Percentiles rank a stretch among this genome's conserved stretches.
These are phyloP conservation scores for Hypoxylon sp. DNA, from an alignment of 2,329 filamentous ascomycete genomes.

Conservation along the genomic window DNA sequence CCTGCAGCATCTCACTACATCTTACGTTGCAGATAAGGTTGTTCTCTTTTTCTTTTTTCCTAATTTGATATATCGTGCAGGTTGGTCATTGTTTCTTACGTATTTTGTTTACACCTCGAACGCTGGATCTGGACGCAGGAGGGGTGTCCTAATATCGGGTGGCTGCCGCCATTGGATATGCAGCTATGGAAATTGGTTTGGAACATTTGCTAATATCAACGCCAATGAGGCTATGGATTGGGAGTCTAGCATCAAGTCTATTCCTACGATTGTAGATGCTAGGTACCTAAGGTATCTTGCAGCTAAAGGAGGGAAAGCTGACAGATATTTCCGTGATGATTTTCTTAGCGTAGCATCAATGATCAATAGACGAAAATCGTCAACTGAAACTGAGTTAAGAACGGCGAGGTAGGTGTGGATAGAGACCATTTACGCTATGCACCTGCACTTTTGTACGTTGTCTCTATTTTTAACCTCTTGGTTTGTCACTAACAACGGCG, in stretches of 20 bases:
- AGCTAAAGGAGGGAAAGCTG: conserved; percentile 12
- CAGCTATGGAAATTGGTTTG: no score
- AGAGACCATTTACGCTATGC: not conserved
- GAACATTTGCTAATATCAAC: no score
- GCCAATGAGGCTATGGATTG: no score
- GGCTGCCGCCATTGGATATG: conserved; percentile 19
- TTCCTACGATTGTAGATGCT: not conserved
- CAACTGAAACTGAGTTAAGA: not conserved
- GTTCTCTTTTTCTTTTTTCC: not conserved
- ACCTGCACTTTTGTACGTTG: conserved; percentile 1
- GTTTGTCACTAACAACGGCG: conserved; percentile 3
- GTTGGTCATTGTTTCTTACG: conserved; percentile 1
- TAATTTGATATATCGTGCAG: not conserved
- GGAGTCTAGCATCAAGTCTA: not conserved
- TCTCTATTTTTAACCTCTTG: conserved; percentile 27
- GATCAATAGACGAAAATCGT: not conserved
- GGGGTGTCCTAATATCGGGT: conserved; percentile 5
- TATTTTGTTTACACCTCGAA: conserved; percentile 4
- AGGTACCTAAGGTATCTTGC: not conserved
- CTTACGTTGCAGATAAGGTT: not conserved
- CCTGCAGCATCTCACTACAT: not conserved
- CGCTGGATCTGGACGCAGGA: conserved; percentile 1
- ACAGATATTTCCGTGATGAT: conserved; percentile 25
- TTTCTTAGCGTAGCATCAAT: conserved; percentile 18
- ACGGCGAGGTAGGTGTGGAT: not conserved